These are phyloP conservation scores for Leptodermis oblonga DNA, from an alignment of 257 asterid genomes.

Conservation along the genomic window DNA sequence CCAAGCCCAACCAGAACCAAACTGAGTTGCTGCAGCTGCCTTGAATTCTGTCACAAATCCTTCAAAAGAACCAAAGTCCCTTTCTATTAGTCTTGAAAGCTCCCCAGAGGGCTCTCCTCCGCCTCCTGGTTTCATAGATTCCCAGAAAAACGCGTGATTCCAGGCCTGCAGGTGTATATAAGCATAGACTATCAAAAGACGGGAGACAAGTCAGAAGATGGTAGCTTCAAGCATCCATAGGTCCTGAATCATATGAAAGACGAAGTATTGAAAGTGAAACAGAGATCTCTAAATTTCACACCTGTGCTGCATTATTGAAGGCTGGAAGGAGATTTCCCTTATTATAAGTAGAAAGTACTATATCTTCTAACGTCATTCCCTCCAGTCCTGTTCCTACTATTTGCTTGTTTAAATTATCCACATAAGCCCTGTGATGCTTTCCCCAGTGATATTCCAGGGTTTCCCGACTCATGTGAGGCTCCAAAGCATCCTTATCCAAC, in stretches of 20 bases:
- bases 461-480: constrained; percentile 86
- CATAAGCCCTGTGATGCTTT: constrained; percentile 86
- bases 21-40: constrained; percentile 87
- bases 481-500: constrained; percentile 65
- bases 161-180: constrained; percentile 50
- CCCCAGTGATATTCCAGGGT: constrained; percentile 98
- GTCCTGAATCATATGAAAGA: neutral
- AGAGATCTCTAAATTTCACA: constrained; percentile 15
- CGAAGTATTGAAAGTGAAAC: neutral
- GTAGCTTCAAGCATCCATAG: neutral
- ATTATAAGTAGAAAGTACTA: constrained; percentile 62
- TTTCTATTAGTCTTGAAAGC: constrained; percentile 56
- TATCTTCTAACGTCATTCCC: constrained; percentile 55
- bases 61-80: constrained; percentile 93
- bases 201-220: neutral
- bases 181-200: neutral
- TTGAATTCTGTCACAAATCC: constrained; percentile 65
- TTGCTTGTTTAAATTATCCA: constrained; percentile 92
- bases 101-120: constrained; percentile 88
- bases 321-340: constrained; percentile 83
- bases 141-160: constrained; percentile 98
- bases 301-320: constrained; percentile 99
- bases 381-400: constrained; percentile 79
- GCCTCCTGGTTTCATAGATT: constrained; percentile 90
- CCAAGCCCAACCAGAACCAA: constrained; percentile 99